Conservation (phyloP, 2,329 filamentous ascomycete species). For the Chalaropsis ovoidea region DNA sequence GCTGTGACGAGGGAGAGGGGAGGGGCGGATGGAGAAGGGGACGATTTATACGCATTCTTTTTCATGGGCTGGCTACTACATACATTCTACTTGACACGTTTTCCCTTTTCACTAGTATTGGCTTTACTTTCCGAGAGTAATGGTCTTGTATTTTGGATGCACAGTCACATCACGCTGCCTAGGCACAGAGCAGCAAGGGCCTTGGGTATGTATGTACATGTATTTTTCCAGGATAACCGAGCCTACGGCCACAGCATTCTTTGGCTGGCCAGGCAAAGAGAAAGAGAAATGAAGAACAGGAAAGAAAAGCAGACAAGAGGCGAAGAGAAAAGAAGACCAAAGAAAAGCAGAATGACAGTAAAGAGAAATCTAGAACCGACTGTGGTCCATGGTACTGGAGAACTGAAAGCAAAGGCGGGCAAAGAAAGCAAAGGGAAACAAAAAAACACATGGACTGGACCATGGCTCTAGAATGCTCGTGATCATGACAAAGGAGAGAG, state of each 20-base stretch:
- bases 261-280: not conserved
- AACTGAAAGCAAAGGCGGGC: not conserved
- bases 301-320: not conserved
- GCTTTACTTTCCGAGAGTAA: too few species aligned
- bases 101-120: not conserved
- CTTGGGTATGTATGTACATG: too few species aligned
- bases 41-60: constrained; percentile 11
- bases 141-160: too few species aligned
- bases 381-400: not conserved
- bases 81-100: not conserved
- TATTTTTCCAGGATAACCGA: not conserved
- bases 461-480: not conserved
- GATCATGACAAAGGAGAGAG: not conserved
- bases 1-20: not conserved
- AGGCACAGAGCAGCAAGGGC: too few species aligned
- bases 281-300: not conserved
- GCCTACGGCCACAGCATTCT: not conserved
- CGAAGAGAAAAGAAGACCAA: too few species aligned
- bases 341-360: not conserved
- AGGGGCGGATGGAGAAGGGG: not conserved
- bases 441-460: not conserved
- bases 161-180: too few species aligned
- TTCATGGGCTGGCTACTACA: constrained; percentile 17
- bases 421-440: constrained; percentile 11
- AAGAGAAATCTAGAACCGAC: not conserved